Base-by-base conservation (phyloP, 2,329 filamentous ascomycete species). In the Colletotrichum graminicola region DNA sequence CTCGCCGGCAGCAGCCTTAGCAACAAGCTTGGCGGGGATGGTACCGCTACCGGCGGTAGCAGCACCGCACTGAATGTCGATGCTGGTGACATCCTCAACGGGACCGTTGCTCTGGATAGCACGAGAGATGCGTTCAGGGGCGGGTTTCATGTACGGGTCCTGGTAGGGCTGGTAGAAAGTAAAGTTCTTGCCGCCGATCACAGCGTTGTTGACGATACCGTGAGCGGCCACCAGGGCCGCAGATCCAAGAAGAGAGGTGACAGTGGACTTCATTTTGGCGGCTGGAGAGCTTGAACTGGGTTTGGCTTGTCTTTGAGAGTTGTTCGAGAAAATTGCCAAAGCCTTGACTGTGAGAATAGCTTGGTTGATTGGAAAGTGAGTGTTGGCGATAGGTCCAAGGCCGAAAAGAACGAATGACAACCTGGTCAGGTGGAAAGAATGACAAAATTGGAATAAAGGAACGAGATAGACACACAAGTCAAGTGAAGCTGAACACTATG, bases 31-130 rank as follows among this genome's bases (percentile, higher is more conserved):
- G 7, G 88, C 88, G 21, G 88, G 88, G 34, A 78, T 76, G 21
- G 86, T 75, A 67, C 82, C 77, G n/a, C 86, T 86, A 21, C 84
- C 84, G 26, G 79, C 86, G 8, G 84, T 80, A 67, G 84, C 86
- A 49, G 87, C 86, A 65, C 85, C 85, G 79, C 89, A 90, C 76
- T 89, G 87, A 16, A 90, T 66, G 74, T 90, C 88, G 65, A 85
- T 82, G 26, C 83, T 81, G 5, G 83, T 84, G 21, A 90, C 76
- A 68, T 90, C 85, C 72, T 85, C 79, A 39, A 90, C 84, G 1
- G 88, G 88, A 8, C 89, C 88, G 78, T 90, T 90, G 54, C 88
- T 87, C 72, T 86, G 83, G 71, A 90, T 84, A 16, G 82, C 80
- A 36, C 88, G 86, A 23, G 88, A 88, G 78, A 90, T 85, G n/a